Evolutionary conservation across 192 early-diverging fungal species (phyloP).

Genomic region (Podila minutissima): DNA sequence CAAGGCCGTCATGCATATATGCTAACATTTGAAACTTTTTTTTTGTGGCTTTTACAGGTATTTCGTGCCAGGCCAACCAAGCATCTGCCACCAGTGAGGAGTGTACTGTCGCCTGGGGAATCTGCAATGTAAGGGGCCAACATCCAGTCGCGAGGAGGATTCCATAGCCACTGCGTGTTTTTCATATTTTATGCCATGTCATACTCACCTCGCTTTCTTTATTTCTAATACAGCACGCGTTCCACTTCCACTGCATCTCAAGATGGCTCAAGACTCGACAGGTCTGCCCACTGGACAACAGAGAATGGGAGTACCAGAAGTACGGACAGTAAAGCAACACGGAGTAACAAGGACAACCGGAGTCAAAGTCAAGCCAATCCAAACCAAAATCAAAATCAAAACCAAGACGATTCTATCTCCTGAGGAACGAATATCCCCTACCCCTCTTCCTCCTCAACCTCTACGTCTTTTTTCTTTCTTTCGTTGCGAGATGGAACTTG

Average conservation of each 20-base stretch:
- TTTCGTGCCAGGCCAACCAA: slow-evolving; percentile 99
- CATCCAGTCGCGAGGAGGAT: background rate
- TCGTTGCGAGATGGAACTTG: no score
- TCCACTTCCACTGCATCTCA: slow-evolving; percentile 98
- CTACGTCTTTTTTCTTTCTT: no score
- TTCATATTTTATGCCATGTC: background rate
- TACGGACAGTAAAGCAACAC: slow-evolving; percentile 54
- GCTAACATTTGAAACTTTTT: background rate
- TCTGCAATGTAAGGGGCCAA: slow-evolving; percentile 80
- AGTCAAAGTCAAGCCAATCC: no score
- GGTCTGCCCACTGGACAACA: slow-evolving; percentile 98
- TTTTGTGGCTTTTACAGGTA: slow-evolving; percentile 63
- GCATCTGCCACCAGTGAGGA: slow-evolving; percentile 91
- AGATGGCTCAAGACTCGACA: slow-evolving; percentile 97
- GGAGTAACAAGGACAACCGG: background rate
- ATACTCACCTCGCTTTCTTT: no score
- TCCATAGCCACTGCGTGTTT: background rate
- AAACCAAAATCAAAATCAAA: background rate
- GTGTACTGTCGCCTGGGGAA: slow-evolving; percentile 97
- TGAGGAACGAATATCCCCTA: no score
- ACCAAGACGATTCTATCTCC: background rate
- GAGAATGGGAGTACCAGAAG: slow-evolving; percentile 99
- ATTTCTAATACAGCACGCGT: slow-evolving; percentile 80
- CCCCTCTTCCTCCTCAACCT: no score
- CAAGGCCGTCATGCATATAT: background rate